Conservation (phyloP, 148 eudicot genomes). For the Persicaria maculosa region DNA sequence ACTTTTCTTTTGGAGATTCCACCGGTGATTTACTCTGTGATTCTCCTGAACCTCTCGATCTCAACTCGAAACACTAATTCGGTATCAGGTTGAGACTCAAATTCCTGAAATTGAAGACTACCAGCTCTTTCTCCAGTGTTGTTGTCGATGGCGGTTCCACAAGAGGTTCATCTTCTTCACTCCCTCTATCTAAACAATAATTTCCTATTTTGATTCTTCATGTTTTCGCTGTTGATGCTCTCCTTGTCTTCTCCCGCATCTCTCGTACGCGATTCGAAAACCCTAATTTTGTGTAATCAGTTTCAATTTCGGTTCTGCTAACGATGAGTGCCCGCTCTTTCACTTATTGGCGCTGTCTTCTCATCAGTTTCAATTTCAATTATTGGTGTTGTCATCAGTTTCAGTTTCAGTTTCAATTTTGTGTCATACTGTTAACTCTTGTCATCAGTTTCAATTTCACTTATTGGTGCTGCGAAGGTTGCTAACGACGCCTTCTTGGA, state of each 20-base stretch:
- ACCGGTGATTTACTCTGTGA: not conserved
- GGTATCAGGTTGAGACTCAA: not conserved
- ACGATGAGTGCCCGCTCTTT: not conserved
- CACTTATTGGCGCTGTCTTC: not conserved
- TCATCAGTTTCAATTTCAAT: not conserved
- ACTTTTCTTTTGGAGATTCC: not conserved
- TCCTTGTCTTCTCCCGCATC: not conserved
- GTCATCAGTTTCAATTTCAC: not conserved
- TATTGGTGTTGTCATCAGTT: not conserved
- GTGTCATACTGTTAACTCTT: not conserved
- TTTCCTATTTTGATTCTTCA: not conserved
- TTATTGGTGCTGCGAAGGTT: not conserved
- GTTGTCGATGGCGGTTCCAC: not conserved
- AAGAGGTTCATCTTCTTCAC: slow-evolving; percentile 2
- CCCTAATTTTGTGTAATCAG: not conserved
- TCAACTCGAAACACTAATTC: not conserved
- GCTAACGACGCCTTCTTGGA: not conserved
- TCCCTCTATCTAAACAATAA: not conserved
- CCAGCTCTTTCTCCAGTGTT: not conserved
- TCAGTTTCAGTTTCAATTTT: no score
- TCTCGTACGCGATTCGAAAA: not conserved
- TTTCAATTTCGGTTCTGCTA: not conserved
- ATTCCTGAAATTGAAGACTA: not conserved
- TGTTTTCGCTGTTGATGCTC: not conserved
- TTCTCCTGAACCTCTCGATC: not conserved